Evolutionary conservation across 306 rosid genomes (phyloP), one percentile per base, ranked within the genome.

Genomic region (Prunus dulcis): DNA sequence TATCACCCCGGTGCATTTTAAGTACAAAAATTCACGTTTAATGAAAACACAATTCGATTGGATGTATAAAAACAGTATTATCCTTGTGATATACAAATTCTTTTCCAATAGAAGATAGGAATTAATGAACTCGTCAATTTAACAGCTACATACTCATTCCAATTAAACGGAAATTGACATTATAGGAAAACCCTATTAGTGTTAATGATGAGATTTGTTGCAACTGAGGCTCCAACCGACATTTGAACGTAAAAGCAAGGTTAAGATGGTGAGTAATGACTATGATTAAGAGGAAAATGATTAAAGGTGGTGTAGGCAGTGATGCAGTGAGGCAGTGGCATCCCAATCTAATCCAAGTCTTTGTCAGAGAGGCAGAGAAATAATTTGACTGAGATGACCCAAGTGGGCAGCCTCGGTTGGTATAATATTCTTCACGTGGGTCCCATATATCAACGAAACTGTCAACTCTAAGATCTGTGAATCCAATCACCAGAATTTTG

Each of bases 331-430:
- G 62, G 75, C 77, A 57, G 49, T n/a, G 77, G 73, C 70, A 74
- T 60, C 68, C 30, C 69, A 60, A 51, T 73, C 46, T 8, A 63
- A 23, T 28, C 20, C 12, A 49, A 49, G 17, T 49, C 14, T 49
- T 25, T 55, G 71, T 84, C 81, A 79, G 77, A 67, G 80, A 7
- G 14, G 49, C 78, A 75, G 72, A 78, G 9, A 72, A 80, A 82
- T 69, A 57, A 75, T 75, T 82, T 76, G 85, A 78, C 81, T 84
- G 64, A 56, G 55, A 2, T 64, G 82, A 38, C 14, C 64, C 65
- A 64, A 51, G 72, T 52, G 79, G 72, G 17, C 43, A 64, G 55
- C 86, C 85, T 81, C 74, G 76, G 30, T 80, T 72, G 5, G 22
- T 72, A 23, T 51, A 82, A 65, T 68, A 52, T 69, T 78, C 70